Conservation (phyloP, 2,329 filamentous ascomycete species). For the Clonostachys chloroleuca region DNA sequence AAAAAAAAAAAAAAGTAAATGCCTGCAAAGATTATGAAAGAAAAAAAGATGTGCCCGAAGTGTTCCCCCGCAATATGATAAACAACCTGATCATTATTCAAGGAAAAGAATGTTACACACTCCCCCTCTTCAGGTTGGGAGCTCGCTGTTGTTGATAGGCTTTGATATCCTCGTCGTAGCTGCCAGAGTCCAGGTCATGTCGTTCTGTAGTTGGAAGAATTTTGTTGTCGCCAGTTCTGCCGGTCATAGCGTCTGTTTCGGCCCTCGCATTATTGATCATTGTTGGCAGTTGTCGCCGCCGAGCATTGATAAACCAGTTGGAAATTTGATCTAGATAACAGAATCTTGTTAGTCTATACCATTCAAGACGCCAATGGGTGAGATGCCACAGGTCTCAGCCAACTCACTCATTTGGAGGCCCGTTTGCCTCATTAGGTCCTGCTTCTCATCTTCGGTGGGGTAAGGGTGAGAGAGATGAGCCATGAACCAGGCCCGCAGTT, state of each 20-base stretch:
- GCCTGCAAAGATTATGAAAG: not conserved
- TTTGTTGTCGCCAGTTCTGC: constrained; percentile 11
- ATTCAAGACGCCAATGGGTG: not conserved
- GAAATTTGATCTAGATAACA: constrained; percentile 57
- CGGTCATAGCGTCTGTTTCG: constrained; percentile 42
- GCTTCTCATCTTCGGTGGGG: constrained; percentile 83
- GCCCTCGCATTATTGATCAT: constrained; percentile 53
- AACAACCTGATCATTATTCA: no score
- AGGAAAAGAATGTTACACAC: not conserved
- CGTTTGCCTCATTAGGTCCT: constrained; percentile 72
- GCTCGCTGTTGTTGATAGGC: not conserved
- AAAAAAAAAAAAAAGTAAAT: not conserved
- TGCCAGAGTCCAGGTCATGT: not conserved
- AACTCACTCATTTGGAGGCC: constrained; percentile 73
- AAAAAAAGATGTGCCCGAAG: not conserved
- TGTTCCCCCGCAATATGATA: not conserved
- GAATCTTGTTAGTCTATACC: not conserved
- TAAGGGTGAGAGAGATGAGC: constrained; percentile 78
- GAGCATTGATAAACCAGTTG: constrained; percentile 79
- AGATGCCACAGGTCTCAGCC: no score
- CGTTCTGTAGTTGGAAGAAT: constrained; percentile 2
- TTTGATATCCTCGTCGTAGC: constrained; percentile 4
- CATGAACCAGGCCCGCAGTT: constrained; percentile 75
- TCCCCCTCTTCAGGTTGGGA: not conserved
- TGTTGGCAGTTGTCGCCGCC: constrained; percentile 58